Base-by-base conservation (phyloP, 768 basidiomycete species). In the Neoboletus magnificus region DNA sequence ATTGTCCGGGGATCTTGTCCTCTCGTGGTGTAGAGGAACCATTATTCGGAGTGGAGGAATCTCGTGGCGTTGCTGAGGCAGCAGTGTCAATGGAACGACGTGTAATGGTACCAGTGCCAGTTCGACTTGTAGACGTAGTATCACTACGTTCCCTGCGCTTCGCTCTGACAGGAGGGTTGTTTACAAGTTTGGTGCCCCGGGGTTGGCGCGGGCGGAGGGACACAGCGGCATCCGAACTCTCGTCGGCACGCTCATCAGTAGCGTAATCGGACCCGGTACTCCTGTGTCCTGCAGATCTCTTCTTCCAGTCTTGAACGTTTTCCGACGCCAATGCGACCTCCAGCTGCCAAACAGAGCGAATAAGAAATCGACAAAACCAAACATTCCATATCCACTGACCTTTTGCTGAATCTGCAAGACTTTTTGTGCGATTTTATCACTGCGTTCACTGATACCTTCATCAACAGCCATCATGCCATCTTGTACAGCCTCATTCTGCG, bases 351-450 rank as follows among this genome's bases (percentile, higher is more conserved):
- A 40, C 4, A 25, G 36, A 39, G 20, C 53, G n/a, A 49, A 41
- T 66, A 35, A 67, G 33, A 15, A 40, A 33, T 51, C 50, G 22
- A 22, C 18, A 20, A 25, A 18, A 36, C 12, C 1, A 42, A 40
- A 48, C 3, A 22, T 25, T n/a, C n/a, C 50, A 47, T 22, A n/a
- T 32, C 27, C 25, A 70, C 77, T 52, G 42, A 93, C 93, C 83
- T 95, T 96, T 60, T 89, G 85, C 73, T 96, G 93, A 55, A 97
- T 95, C 71, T 89, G 84, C 46, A 89, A 66, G 44, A 97, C 89
- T 71, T 93, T 92, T 68, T 89, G 84, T 25, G 91, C 87, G 52
- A 97, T 94, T 66, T 82, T 85, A 63, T 95, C 93, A 60, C 88
- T 93, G 68, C 86, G 86, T 66, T 86, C 80, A 60, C 83, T 89